Percentiles rank a stretch among this genome's conserved stretches.
phyloP scores from a whole-genome alignment of 2,329 filamentous ascomycete genomes.

The Amauroascus verrucosus region DNA sequence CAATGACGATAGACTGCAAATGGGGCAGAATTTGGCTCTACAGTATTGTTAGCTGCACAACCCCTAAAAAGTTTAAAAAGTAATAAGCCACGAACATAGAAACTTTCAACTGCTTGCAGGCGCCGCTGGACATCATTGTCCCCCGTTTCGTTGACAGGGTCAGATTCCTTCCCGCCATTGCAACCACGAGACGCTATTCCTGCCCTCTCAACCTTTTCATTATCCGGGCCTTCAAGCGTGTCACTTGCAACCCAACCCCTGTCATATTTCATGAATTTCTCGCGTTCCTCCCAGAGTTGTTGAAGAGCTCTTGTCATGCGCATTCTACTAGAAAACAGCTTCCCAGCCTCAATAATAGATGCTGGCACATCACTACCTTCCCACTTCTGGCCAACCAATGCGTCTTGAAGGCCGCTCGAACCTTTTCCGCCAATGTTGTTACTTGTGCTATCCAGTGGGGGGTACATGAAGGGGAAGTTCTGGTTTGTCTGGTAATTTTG shows the following conservation, averaged over 20 bases:
- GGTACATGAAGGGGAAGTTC: slow-evolving; percentile 96
- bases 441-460: slow-evolving; percentile 76
- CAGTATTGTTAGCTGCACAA: neutral
- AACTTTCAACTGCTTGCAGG: slow-evolving; percentile 63
- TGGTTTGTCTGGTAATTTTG: slow-evolving; percentile 99
- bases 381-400: slow-evolving; percentile 66
- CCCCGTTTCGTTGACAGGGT: slow-evolving; percentile 24
- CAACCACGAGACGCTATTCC: slow-evolving; percentile 15
- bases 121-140: slow-evolving; percentile 42
- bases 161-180: slow-evolving; percentile 12
- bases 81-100: slow-evolving; percentile 58
- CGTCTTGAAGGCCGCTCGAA: slow-evolving; percentile 54
- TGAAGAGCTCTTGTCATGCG: slow-evolving; percentile 83
- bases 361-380: slow-evolving; percentile 81
- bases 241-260: slow-evolving; percentile 65
- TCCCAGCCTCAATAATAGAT: slow-evolving; percentile 88
- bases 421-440: slow-evolving; percentile 88
- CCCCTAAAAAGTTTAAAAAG: neutral
- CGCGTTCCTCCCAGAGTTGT: slow-evolving; percentile 89
- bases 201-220: slow-evolving; percentile 22
- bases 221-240: slow-evolving; percentile 21
- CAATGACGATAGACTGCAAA: slow-evolving; percentile 85
- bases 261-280: slow-evolving; percentile 83
- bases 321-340: slow-evolving; percentile 80
- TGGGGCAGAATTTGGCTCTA: slow-evolving; percentile 69